These are phyloP conservation scores for Kluyveromyces dobzhanskii DNA, from an alignment of 805 yeast species.

Conservation along the genomic window DNA sequence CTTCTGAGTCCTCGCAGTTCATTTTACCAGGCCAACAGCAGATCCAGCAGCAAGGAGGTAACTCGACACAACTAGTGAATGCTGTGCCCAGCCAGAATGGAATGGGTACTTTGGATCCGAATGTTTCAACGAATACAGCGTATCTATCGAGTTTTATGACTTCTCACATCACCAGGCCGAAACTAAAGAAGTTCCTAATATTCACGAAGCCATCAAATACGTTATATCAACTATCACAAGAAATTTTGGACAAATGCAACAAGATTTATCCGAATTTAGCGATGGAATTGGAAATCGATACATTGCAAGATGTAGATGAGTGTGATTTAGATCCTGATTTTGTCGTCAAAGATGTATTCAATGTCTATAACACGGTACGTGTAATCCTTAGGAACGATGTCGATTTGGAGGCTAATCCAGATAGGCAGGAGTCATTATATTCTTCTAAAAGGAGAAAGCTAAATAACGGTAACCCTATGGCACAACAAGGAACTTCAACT, in stretches of 20 bases:
- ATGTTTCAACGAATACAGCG: constrained; percentile 7
- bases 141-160: constrained; percentile 11
- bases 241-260: constrained; percentile 45
- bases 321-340: constrained; percentile 82
- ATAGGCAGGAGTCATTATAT: constrained; percentile 19
- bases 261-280: constrained; percentile 57
- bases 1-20: constrained; percentile 22
- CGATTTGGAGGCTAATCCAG: constrained; percentile 15
- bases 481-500: constrained; percentile 6
- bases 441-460: constrained; percentile 20
- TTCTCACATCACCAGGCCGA: constrained; percentile 21
- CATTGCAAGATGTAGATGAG: constrained; percentile 55
- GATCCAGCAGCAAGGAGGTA: neutral
- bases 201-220: constrained; percentile 43
- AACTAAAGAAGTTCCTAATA: constrained; percentile 50
- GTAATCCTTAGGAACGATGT: constrained; percentile 38
- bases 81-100: neutral
- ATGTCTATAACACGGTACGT: constrained; percentile 37
- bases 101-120: constrained; percentile 2
- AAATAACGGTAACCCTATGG: constrained; percentile 10
- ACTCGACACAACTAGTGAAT: neutral
- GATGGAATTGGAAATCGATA: constrained; percentile 44
- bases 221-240: constrained; percentile 43
- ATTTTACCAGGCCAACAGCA: constrained; percentile 8
- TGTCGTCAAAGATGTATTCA: constrained; percentile 55